Percentiles rank a stretch among this genome's conserved stretches.
These are phyloP conservation scores for Dipteronia dyeriana DNA, from an alignment of 345 rosid species.

Conservation along the genomic window DNA sequence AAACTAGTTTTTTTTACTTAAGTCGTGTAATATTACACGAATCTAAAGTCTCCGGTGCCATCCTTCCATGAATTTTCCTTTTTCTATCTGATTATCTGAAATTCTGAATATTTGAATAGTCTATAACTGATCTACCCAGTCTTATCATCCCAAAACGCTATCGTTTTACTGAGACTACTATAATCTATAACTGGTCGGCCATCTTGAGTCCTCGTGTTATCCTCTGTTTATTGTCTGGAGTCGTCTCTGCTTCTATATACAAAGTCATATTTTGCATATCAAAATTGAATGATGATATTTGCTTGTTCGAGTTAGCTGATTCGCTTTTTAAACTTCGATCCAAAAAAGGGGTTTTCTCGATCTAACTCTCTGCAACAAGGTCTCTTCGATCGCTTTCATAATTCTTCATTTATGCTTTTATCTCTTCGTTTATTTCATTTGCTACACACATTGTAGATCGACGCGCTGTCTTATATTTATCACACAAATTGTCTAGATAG, in stretches of 20 bases:
- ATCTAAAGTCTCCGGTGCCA: conserved; percentile 13
- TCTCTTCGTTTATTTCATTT: not conserved
- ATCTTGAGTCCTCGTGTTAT: no score
- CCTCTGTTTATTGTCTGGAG: not conserved
- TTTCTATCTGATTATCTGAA: no score
- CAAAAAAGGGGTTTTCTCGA: not conserved
- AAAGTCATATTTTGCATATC: not conserved
- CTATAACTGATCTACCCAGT: no score
- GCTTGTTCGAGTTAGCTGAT: not conserved
- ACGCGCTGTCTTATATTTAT: not conserved
- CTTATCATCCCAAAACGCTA: not conserved
- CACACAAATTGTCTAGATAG: not conserved
- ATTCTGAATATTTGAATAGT: no score
- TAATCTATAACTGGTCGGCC: not conserved
- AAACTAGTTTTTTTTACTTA: no score
- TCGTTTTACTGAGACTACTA: not conserved
- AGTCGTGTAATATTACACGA: no score
- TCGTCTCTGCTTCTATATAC: not conserved
- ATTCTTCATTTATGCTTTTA: not conserved
- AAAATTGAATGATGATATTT: not conserved
- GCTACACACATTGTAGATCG: conserved; percentile 13
- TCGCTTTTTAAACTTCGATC: not conserved
- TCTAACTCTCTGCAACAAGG: conserved; percentile 9
- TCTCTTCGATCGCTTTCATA: not conserved
- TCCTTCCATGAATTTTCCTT: conserved; percentile 28